Conservation (phyloP, 371 early-diverging fungal species). For the Phascolomyces articulosus region DNA sequence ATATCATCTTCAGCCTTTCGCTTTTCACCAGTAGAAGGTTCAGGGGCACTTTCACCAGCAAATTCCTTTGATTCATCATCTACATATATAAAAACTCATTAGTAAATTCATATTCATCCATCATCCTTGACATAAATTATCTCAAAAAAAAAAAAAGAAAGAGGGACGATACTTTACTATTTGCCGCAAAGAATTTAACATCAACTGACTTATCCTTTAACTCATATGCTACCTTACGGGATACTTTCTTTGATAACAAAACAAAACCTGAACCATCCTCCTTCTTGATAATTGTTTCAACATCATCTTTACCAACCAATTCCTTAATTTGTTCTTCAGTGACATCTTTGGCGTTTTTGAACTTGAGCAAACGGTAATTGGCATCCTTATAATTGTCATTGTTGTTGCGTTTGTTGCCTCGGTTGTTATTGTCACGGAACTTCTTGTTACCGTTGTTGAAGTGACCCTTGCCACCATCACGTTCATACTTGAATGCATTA, state of each 20-base stretch:
- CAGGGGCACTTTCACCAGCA: not conserved
- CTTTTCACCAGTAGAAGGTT: conserved; percentile 13
- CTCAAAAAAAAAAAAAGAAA: not conserved
- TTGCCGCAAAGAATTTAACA: not conserved
- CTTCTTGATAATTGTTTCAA: not conserved
- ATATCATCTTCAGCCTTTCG: conserved; percentile 14
- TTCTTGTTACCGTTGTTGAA: not conserved
- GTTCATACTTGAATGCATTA: conserved; percentile 17
- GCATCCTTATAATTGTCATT: not conserved
- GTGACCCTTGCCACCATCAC: not conserved
- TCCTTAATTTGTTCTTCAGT: not conserved
- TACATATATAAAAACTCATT: not conserved
- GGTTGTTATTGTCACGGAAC: not conserved
- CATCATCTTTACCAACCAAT: not conserved
- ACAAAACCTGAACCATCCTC: conserved; percentile 7
- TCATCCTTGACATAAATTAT: not conserved
- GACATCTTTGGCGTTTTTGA: not conserved
- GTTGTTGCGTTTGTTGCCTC: not conserved
- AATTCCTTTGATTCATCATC: not conserved
- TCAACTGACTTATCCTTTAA: not conserved
- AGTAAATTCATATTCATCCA: not conserved
- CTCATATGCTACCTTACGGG: not conserved
- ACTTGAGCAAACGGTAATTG: conserved; percentile 5
- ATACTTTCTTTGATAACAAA: not conserved
- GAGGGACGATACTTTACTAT: not conserved